Conservation (phyloP, 768 basidiomycete genomes). For the Mycena haematopus region DNA sequence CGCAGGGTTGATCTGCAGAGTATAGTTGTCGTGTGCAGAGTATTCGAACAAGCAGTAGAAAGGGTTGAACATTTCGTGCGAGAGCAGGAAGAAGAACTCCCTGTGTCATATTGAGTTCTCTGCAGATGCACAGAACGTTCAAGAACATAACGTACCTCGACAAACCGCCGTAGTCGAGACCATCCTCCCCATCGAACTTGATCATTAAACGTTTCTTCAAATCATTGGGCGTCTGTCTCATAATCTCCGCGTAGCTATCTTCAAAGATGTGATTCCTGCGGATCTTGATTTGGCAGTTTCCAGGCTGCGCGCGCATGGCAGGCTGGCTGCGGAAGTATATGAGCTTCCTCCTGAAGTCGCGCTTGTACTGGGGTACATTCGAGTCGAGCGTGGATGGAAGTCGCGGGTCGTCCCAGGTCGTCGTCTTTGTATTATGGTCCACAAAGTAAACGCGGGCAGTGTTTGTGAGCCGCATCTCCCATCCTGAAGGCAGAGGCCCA, state of each 20-base stretch:
- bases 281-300: slow-evolving; percentile 99
- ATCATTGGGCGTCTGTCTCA: slow-evolving; percentile 98
- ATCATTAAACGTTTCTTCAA: slow-evolving; percentile 99
- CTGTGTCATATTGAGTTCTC: slow-evolving; percentile 46
- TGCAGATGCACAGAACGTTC: slow-evolving; percentile 4
- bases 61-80: slow-evolving; percentile 99
- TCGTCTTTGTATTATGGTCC: slow-evolving; percentile 99
- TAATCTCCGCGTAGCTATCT: slow-evolving; percentile 99
- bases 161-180: slow-evolving; percentile 97
- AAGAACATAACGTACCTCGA: slow-evolving; percentile 69
- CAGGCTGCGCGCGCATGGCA: slow-evolving; percentile 96
- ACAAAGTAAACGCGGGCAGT: slow-evolving; percentile 99
- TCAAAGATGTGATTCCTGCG: slow-evolving; percentile 98
- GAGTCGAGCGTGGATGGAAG: slow-evolving; percentile 93
- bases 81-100: slow-evolving; percentile 99
- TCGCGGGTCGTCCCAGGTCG: slow-evolving; percentile 99
- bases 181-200: slow-evolving; percentile 99
- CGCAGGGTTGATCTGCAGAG: slow-evolving; percentile 98
- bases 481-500: slow-evolving; percentile 95
- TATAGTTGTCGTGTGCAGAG: slow-evolving; percentile 99
- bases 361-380: slow-evolving; percentile 99
- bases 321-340: slow-evolving; percentile 99
- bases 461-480: slow-evolving; percentile 99
- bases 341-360: slow-evolving; percentile 98
- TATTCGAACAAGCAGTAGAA: slow-evolving; percentile 99